Base-by-base conservation (phyloP, 352 stramenopile species). In the Phytophthora pseudosyringae region DNA sequence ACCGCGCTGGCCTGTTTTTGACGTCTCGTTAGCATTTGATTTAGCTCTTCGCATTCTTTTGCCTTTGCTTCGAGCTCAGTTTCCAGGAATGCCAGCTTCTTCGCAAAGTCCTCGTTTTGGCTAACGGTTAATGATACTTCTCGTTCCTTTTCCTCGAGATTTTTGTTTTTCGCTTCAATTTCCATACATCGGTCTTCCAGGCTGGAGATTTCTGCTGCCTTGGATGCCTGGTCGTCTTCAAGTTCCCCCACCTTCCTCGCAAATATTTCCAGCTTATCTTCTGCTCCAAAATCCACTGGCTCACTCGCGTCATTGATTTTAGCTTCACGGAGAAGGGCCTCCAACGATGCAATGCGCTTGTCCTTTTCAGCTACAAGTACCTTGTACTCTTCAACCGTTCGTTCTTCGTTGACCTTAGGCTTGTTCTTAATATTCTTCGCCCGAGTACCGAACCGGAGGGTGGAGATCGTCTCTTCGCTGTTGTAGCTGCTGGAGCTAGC, bases 361-460 rank as follows among this genome's bases (percentile, higher is more conserved):
- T 91, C 80, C 38, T 88, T 88, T 41, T 83, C 75, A 9, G 74
- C 45, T 5, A 91, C 55, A 12, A 91, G 69, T 41, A 86, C 51
- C 61, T 91, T 91, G 67, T 79, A 91, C 53, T 90, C 79, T 8
- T 76, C 79, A 16, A 91, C 82, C 0, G 80, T 97, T 93, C 59
- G 95, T 88, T 89, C 99, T 93, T 92, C 78, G 51, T 92, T 94
- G 12, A 92, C 75, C 62, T 86, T 87, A 0, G 85, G 78, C 36
- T 88, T 93, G 61, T 94, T 89, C 72, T 91, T 91, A 47, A 94
- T 91, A 40, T 67, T 86, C 69, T 90, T 89, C 18, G 86, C 83
- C 2, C 86, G 82, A 38, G 83, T 79, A 10, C 81, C 86, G 60
- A 93, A 94, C n/a, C 83, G 77, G 16, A 94, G 69, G 10, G 86